Base-by-base conservation (phyloP, 2,329 filamentous ascomycete genomes). In the Stachybotrys chartarum region DNA sequence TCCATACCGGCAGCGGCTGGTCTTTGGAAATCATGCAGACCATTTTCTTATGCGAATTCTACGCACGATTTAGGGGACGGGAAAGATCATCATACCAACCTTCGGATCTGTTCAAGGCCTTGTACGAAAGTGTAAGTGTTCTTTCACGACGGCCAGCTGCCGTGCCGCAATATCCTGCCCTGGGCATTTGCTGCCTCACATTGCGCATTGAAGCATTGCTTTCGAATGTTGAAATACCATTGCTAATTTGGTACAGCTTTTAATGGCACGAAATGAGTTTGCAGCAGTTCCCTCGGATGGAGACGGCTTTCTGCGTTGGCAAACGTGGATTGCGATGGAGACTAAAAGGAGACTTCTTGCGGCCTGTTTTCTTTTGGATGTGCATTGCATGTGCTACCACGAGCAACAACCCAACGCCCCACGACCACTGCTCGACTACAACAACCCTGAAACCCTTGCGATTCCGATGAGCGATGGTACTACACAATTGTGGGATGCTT, bases 291-390 rank as follows among this genome's bases (percentile, higher is more conserved):
- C 63, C 18, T 56, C 57, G 51, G 57, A 55, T 7, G 59, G 58
- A 54, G 59, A 68, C 51, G 65, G 61, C 31, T 62, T 70, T 35
- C 67, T 68, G 56, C 70, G 70, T 50, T 84, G 82, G 82, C 70
- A 68, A 45, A 62, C 68, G 57, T 85, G 82, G 82, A 65, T 83
- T 46, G 68, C 77, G 50, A 66, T 68, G 52, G 82, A 85, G 66
- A 72, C 78, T 7, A 72, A 71, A 54, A 77, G 79, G 55, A 77
- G 82, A 47, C 72, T 85, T 31, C 68, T 83, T n/a, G 72, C 78
- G 39, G 77, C 76, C 14, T 84, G 80, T 67, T 82, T 84, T 65
- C 67, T 82, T 54, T 70, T 82, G 55, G 82, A 85, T 63, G 72
- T 78, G 7, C 81, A 84, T 57, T 75, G 79, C 62, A 76, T 79